Evolutionary conservation across 2,329 filamentous ascomycete genomes (phyloP).

Genomic region (Penicillium sclerotigenum): DNA sequence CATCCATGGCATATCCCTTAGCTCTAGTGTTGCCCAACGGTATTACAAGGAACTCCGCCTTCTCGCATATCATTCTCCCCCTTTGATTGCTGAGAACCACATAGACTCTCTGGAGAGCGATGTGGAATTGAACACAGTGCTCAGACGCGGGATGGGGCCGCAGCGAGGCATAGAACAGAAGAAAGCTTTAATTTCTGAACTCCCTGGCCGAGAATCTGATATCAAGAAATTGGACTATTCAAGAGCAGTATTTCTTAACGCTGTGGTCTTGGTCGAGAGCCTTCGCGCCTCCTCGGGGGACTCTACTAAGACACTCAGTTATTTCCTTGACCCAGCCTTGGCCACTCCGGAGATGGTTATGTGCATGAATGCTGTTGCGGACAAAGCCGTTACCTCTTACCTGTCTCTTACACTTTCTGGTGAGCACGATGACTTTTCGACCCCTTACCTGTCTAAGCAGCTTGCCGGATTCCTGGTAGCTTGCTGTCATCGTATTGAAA

Average conservation of each 20-base stretch:
- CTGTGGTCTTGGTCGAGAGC: conserved; percentile 84
- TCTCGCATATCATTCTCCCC: conserved; percentile 82
- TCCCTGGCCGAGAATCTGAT: conserved; percentile 73
- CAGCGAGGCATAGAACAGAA: conserved; percentile 73
- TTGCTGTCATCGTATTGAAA: conserved; percentile 90
- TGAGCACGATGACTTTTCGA: conserved; percentile 74
- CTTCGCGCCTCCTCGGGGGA: conserved; percentile 82
- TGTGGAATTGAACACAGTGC: conserved; percentile 90
- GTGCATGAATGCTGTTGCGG: conserved; percentile 61
- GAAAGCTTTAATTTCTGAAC: conserved; percentile 66
- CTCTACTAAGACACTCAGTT: conserved; percentile 82
- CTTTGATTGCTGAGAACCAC: conserved; percentile 82
- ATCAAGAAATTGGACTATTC: conserved; percentile 82
- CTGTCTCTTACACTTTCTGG: conserved; percentile 70
- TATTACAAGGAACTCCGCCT: conserved; percentile 74
- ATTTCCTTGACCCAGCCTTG: conserved; percentile 90
- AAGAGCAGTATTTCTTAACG: conserved; percentile 87
- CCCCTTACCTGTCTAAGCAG: conserved; percentile 84
- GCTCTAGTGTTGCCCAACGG: conserved; percentile 68
- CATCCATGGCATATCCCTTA: conserved; percentile 81
- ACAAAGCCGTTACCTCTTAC: conserved; percentile 75
- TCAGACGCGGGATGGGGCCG: conserved; percentile 78
- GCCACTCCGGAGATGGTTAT: conserved; percentile 59
- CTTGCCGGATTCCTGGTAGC: conserved; percentile 79
- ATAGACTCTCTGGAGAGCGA: conserved; percentile 91